These are phyloP conservation scores for Sphagnum tenellum DNA, from an alignment of 225 moss, liverwort and hornwort genomes.

Conservation along the genomic window DNA sequence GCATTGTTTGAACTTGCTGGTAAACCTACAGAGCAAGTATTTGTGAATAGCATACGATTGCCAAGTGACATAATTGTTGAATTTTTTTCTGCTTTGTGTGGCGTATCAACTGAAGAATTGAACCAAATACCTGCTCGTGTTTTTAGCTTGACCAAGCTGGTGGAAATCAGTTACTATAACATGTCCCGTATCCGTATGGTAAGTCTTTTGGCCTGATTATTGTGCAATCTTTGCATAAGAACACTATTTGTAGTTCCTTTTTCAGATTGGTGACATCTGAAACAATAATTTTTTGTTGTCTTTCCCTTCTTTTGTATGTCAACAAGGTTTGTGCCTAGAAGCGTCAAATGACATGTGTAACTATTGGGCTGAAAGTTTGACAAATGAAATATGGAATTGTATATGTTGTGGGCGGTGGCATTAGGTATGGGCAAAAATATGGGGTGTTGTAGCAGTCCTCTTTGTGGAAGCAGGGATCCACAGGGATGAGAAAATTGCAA, in stretches of 20 bases:
- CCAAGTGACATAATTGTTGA: slow-evolving; percentile 85
- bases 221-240: no score
- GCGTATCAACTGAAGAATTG: slow-evolving; percentile 69
- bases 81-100: slow-evolving; percentile 86
- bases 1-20: slow-evolving; percentile 62
- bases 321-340: no score
- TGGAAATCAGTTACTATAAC: slow-evolving; percentile 97
- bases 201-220: slow-evolving; percentile 1
- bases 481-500: slow-evolving; percentile 81
- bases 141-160: slow-evolving; percentile 90
- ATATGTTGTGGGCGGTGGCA: no score
- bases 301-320: no score
- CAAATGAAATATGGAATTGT: no score
- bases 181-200: slow-evolving; percentile 94
- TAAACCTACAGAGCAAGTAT: slow-evolving; percentile 80
- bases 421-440: slow-evolving; percentile 94
- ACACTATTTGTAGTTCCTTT: no score
- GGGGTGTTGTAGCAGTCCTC: slow-evolving; percentile 76
- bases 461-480: slow-evolving; percentile 94
- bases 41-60: slow-evolving; percentile 85
- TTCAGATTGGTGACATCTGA: no score
- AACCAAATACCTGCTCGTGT: slow-evolving; percentile 83
- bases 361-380: no score
- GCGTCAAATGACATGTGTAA: no score
- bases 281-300: no score